Conservation (phyloP, 2,329 filamentous ascomycete genomes). For the Monosporascus sp. region DNA sequence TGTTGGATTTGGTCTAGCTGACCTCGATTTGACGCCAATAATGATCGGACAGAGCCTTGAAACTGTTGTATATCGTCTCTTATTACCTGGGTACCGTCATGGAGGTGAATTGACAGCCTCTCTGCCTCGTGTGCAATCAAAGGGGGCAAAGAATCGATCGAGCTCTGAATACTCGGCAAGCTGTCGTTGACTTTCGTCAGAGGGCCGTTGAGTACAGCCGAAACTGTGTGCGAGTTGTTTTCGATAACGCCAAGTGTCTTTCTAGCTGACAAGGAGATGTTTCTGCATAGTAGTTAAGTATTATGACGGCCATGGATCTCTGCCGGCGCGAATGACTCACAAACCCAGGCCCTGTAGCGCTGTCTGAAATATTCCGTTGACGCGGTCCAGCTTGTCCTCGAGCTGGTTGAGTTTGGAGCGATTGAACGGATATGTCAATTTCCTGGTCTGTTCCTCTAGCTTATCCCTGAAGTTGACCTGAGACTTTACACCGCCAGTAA, state of each 20-base stretch:
- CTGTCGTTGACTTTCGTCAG: neutral
- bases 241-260: too few relatives aligned
- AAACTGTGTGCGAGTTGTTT: too few relatives aligned
- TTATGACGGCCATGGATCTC: too few relatives aligned
- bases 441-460: neutral
- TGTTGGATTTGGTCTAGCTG: neutral
- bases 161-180: neutral
- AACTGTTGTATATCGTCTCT: neutral
- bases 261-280: too few relatives aligned
- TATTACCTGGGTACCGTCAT: neutral
- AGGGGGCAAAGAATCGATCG: neutral
- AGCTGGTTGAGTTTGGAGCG: neutral
- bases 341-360: neutral
- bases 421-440: neutral
- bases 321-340: neutral
- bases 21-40: neutral
- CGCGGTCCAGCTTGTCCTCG: neutral
- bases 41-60: neutral
- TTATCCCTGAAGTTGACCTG: neutral
- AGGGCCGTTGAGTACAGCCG: too few relatives aligned
- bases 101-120: neutral
- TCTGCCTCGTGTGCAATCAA: neutral
- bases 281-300: too few relatives aligned
- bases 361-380: neutral
- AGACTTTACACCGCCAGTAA: neutral